A percentile compares a stretch with the other conserved stretches of the same genome.
phyloP scores from a whole-genome alignment of 179 eudicot genomes.

The Spergularia azorica region DNA sequence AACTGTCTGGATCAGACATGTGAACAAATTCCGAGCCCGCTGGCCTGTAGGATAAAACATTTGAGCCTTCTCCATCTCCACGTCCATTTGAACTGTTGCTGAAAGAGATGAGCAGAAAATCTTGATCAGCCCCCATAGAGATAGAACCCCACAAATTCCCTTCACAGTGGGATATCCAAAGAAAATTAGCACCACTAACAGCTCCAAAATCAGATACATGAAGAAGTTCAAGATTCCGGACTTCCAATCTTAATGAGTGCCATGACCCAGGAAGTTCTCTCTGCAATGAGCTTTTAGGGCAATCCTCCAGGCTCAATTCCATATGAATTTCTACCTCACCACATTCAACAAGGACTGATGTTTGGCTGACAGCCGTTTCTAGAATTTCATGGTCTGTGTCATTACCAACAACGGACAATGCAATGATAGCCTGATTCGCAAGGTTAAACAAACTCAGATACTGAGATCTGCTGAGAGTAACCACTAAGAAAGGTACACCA shows the following conservation, averaged over 20 bases:
- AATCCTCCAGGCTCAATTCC: slow-evolving; percentile 44
- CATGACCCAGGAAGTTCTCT: slow-evolving; percentile 93
- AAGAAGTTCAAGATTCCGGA: slow-evolving; percentile 58
- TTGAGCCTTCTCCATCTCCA: slow-evolving; percentile 94
- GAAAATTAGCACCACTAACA: slow-evolving; percentile 50
- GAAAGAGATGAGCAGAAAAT: slow-evolving; percentile 71
- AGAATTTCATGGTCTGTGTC: slow-evolving; percentile 36
- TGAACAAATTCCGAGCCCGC: slow-evolving; percentile 73
- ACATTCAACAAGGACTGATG: slow-evolving; percentile 71
- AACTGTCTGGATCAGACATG: slow-evolving; percentile 61
- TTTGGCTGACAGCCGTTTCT: slow-evolving; percentile 44
- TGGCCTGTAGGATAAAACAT: slow-evolving; percentile 59
- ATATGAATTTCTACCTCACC: slow-evolving; percentile 52
- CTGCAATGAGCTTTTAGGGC: slow-evolving; percentile 53
- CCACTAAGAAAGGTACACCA: slow-evolving; percentile 45
- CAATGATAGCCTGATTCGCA: slow-evolving; percentile 46
- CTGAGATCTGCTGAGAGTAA: slow-evolving; percentile 51
- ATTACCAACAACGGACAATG: slow-evolving; percentile 36
- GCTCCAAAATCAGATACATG: slow-evolving; percentile 74
- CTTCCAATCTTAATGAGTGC: slow-evolving; percentile 55
- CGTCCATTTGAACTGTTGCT: slow-evolving; percentile 72
- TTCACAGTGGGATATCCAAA: slow-evolving; percentile 72
- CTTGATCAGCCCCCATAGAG: slow-evolving; percentile 41
- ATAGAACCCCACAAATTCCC: slow-evolving; percentile 81
- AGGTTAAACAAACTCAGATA: slow-evolving; percentile 49